Evolutionary conservation across 2,329 filamentous ascomycete species (phyloP).

Genomic region (Sclerotinia spermophila): DNA sequence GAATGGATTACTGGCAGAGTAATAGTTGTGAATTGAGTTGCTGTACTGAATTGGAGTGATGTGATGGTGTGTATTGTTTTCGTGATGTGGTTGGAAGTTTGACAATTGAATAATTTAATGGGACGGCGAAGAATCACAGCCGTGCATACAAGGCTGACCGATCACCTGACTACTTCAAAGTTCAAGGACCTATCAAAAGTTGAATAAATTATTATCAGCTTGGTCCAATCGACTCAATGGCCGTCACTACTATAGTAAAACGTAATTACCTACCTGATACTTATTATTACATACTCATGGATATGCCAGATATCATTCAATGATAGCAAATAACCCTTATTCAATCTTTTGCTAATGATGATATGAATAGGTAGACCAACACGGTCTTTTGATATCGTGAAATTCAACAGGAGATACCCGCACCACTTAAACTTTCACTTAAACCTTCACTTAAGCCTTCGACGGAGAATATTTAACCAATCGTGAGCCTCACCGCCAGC

Average conservation of each 20-base stretch:
- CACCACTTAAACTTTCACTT: neutral
- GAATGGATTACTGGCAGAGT: neutral
- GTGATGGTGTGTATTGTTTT: neutral
- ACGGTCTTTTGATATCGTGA: neutral
- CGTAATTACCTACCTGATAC: neutral
- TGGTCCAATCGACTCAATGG: too few relatives aligned
- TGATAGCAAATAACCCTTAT: neutral
- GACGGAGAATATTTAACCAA: slow-evolving; percentile 4
- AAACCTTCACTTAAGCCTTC: neutral
- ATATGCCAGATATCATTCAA: neutral
- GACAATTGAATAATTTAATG: neutral
- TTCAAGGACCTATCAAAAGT: too few relatives aligned
- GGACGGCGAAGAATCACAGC: neutral
- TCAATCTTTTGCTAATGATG: neutral
- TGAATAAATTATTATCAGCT: too few relatives aligned
- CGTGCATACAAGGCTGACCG: slow-evolving; percentile 7
- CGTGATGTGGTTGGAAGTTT: neutral
- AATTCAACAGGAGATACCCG: neutral
- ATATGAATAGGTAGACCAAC: neutral
- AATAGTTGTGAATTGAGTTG: neutral
- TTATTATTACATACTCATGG: neutral
- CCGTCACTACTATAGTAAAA: too few relatives aligned
- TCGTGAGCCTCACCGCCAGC: neutral
- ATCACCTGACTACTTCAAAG: neutral
- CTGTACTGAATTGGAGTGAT: neutral